Evolutionary conservation across 2,329 filamentous ascomycete genomes (phyloP), one percentile per base, ranked within the genome.

Genomic region (Arthrobotrys musiformis): DNA sequence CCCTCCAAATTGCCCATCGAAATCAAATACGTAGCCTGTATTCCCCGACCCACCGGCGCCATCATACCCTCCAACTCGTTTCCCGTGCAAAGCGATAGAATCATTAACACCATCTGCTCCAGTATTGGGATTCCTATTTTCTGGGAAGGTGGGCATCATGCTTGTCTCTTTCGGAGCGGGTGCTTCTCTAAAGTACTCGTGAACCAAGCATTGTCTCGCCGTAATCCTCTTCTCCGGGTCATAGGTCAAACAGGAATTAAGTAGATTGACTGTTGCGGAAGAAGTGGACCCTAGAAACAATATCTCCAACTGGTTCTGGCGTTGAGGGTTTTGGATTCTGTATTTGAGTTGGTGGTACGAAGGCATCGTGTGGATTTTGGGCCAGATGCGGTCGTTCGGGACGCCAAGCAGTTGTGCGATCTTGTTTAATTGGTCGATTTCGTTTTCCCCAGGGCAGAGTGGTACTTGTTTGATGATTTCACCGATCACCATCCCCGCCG

Each of bases 401-500:
- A 81, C 81, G 15, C 82, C 82, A 2, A 84, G 75, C 1, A 84
- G 79, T 46, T 81, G 81, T 24, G 81, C 79, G 24, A 83, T 82
- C 17, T 82, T 81, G 17, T 79, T 72, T 9, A 83, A 80, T 66
- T 84, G 82, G 35, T 83, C 81, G 28, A 83, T 78, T 11, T 82
- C 80, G 2, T 79, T 81, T 48, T 83, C 80, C 22, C 82, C 83
- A 5, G 81, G 81, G 35, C 83, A 79, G 28, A 82, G 80, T 4
- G 82, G 82, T 63, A 56, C 88, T 2, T 97, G 86, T 0, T 92
- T 93, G 0, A 99, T 86, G 3, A 99, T 86, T 83, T 99, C 95
- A 1, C 95, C 95, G 82, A 99, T 97, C 81, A 99, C 99, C 84
- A 95, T 99, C 0, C 95, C 95, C 0, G 98, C 90, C 1, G 95